A percentile compares a stretch with the other conserved stretches of the same genome.
Conservation (phyloP, 2,329 filamentous ascomycete species). For the Aspergillus alliaceus region DNA sequence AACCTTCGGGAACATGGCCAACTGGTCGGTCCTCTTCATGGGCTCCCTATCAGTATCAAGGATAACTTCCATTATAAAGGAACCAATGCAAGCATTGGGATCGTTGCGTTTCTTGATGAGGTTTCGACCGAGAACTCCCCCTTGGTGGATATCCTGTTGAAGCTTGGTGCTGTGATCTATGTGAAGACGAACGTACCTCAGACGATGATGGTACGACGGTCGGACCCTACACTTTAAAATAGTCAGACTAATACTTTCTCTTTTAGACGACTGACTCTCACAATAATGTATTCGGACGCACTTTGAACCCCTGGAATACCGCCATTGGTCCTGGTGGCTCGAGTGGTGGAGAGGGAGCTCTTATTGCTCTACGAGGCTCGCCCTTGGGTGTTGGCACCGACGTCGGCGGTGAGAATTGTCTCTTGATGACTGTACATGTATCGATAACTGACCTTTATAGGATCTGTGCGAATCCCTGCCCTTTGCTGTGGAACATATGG, state of each 20-base stretch:
- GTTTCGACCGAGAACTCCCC: conserved; percentile 15
- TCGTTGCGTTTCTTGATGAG: conserved; percentile 17
- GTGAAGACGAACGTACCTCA: conserved; percentile 56
- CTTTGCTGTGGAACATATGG: conserved; percentile 32
- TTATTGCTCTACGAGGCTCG: conserved; percentile 62
- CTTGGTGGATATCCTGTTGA: conserved; percentile 20
- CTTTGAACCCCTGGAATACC: conserved; percentile 41
- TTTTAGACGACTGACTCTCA: conserved; percentile 34
- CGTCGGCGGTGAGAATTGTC: conserved; percentile 48
- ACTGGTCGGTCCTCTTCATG: conserved; percentile 29
- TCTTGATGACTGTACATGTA: too few species aligned
- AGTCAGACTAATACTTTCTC: conserved; percentile 2
- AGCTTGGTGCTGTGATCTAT: conserved; percentile 41
- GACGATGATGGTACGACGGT: conserved; percentile 56
- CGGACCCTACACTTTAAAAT: background rate
- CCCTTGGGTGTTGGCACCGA: conserved; percentile 64
- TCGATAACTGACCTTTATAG: too few species aligned
- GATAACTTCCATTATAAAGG: conserved; percentile 35
- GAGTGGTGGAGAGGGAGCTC: conserved; percentile 56
- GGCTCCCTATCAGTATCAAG: conserved; percentile 33
- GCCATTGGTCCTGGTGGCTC: conserved; percentile 35
- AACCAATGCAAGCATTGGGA: conserved; percentile 17
- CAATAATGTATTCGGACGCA: conserved; percentile 46
- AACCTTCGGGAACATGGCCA: conserved; percentile 23
- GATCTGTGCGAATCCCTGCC: conserved; percentile 33